Evolutionary conservation across 2,329 filamentous ascomycete species (phyloP), one percentile per base, ranked within the genome.

Genomic region (Ophiostoma perfectum): DNA sequence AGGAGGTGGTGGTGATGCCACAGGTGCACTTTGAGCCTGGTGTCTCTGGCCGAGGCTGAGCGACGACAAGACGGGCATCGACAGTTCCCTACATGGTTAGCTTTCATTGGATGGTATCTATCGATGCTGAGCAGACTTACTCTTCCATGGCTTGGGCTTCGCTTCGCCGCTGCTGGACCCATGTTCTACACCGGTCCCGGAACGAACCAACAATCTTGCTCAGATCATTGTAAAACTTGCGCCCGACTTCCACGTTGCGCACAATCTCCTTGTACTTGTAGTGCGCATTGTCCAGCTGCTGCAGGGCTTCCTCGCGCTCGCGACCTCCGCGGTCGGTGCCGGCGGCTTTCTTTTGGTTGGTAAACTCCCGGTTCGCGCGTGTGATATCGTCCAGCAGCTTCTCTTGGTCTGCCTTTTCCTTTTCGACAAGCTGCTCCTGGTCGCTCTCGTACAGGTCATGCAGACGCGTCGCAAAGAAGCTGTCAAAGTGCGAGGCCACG

Each of bases 141-240:
- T 86, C 85, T 78, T 97, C 93, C 45, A 97, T 77, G 67, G 87
- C 86, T 72, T 88, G 86, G 0, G 93, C 93, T 74, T 98, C 94
- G 72, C 90, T 86, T 66, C 93, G 86, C 66, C 95, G 84, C 75
- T 92, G 87, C 41, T 93, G 89, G 0, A 90, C 90, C 83, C 96
- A 98, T 1, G 84, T 85, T 72, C 88, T 88, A 47, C 91, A 90
- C 68, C 82, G 78, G 73, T 97, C 94, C 18, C 93, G 84, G 77
- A 97, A 98, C 9, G 81, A 81, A 0, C 88, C 89, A 0, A 97
- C 91, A 71, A 98, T 93, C 78, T 90, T 91, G 64, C 90, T 91
- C 4, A 99, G 83, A 75, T 98, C 93, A 73, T 99, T 99, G 81
- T 98, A 99, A 76, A 99, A 99, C 77, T 95, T 97, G 67, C 94